These are phyloP conservation scores for Solanum etuberosum DNA, from an alignment of 257 asterid species.

Conservation along the genomic window DNA sequence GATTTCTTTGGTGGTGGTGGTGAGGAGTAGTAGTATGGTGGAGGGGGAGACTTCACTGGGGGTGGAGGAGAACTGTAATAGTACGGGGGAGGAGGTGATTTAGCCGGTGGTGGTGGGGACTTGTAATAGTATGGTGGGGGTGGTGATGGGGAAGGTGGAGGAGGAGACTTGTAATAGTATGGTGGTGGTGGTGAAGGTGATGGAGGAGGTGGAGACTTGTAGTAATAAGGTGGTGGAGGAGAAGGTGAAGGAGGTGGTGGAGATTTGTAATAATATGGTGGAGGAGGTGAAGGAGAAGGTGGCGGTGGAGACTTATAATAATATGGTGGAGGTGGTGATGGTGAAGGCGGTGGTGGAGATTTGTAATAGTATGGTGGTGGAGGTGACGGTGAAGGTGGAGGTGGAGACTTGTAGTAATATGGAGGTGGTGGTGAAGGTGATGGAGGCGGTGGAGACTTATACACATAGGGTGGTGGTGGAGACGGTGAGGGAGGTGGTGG, in stretches of 20 bases:
- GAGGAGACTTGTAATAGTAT: not conserved
- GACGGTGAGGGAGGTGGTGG: not conserved
- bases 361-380: constrained; percentile 12
- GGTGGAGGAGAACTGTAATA: constrained; percentile 31
- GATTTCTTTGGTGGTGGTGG: not conserved
- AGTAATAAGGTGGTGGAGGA: not conserved
- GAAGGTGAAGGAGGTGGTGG: not conserved
- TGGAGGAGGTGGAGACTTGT: not conserved
- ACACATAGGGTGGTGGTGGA: constrained; percentile 26
- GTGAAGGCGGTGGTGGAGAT: not conserved
- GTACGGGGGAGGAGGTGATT: not conserved
- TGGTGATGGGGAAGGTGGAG: accelerated
- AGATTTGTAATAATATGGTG: not conserved
- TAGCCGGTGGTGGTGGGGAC: accelerated
- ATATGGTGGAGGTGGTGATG: not conserved
- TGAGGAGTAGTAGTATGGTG: not conserved
- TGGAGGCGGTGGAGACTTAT: not conserved
- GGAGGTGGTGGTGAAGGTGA: constrained; percentile 1
- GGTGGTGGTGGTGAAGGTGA: not conserved
- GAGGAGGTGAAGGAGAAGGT: not conserved
- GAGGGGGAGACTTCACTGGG: not conserved
- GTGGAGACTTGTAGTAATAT: constrained; percentile 2
- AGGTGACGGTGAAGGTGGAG: constrained; percentile 28
- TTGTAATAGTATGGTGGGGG: not conserved
- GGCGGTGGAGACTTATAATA: not conserved